Percentiles rank a stretch among this genome's conserved stretches.
phyloP scores from a whole-genome alignment of 2,329 filamentous ascomycete genomes.

The Nemania diffusa region DNA sequence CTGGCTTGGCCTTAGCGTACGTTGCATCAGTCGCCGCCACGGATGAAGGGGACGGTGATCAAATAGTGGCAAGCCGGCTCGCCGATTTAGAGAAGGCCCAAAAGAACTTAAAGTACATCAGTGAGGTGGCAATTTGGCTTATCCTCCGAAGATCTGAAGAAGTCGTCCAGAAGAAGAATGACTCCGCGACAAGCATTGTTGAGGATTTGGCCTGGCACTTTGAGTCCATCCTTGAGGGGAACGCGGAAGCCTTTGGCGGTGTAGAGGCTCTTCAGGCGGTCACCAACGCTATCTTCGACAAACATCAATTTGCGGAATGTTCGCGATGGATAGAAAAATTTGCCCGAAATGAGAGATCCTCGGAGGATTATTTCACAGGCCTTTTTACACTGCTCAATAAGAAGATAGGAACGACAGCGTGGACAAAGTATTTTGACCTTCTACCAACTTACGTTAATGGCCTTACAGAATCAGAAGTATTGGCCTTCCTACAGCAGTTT shows the following conservation, averaged over 20 bases:
- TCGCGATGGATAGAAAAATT: background rate
- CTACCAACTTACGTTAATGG: background rate
- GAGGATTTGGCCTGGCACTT: constrained; percentile 31
- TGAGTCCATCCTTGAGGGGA: constrained; percentile 17
- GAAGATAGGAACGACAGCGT: background rate
- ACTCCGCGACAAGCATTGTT: constrained; percentile 23
- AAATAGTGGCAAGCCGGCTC: background rate
- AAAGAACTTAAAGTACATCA: constrained; percentile 8
- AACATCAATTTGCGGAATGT: background rate
- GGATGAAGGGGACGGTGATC: background rate
- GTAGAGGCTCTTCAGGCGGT: constrained; percentile 28
- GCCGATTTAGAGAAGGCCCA: constrained; percentile 13
- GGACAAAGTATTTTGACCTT: constrained; percentile 27
- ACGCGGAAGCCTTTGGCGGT: constrained; percentile 26
- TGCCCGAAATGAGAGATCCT: background rate
- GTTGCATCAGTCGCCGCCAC: constrained; percentile 28
- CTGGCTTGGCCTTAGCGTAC: constrained; percentile 28
- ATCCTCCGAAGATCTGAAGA: constrained; percentile 29
- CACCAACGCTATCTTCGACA: constrained; percentile 13
- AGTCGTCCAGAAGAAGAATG: constrained; percentile 22
- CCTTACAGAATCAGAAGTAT: constrained; percentile 11
- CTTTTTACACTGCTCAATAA: constrained; percentile 18
- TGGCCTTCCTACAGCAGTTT: constrained; percentile 14
- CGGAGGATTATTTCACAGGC: constrained; percentile 3
- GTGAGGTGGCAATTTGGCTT: constrained; percentile 33